Base-by-base conservation (phyloP, 2,329 filamentous ascomycete genomes). In the Phyllosticta citriasiana region DNA sequence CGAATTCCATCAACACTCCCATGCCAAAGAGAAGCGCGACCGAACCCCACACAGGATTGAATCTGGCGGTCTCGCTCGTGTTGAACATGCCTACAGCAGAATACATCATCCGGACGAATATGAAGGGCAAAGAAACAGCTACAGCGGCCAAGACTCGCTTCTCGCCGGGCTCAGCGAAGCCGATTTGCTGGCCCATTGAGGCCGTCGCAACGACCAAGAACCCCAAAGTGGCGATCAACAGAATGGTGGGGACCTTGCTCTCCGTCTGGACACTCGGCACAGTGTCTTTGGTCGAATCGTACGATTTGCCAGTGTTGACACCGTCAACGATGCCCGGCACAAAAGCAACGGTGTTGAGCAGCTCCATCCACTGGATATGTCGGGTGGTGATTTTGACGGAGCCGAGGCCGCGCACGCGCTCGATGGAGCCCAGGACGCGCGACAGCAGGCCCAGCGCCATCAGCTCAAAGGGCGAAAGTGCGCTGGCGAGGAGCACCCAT, bases 401-500 rank as follows among this genome's bases (percentile, higher is more conserved):
- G 40, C 51, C 2, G 6, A 54, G 53, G 1, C 5, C 3, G 40
- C 33, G 53, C 53, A 27, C 50, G 33, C 55, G 50, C 27, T 57
- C 52, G 54, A 61, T 57, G 54, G 26, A 40, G 27, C 14, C 47
- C 12, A 57, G 19, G 26, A 53, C 30, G 59, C 59, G 59, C 47
- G 47, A 53, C 14, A 61, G 54, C 40, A 61, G 25, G 54, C 59
- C 59, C 12, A 61, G 55, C 22, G 54, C 51, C 12, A 30, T 25
- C 10, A 61, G 54, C 22, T 61, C 59, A 27, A 61, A 50, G 22
- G 59, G 59, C 54, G 59, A 61, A 1, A 61, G 50, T 4, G 59
- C 59, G 26, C 52, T 61, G 54, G 40, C 54, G 12, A 61, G 54
- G 3, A 61, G 59, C 27, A 61, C 59, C 59, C 59, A 61, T 12